These are phyloP conservation scores for Ogataea methanolica DNA, from an alignment of 805 yeast genomes.

Conservation along the genomic window DNA sequence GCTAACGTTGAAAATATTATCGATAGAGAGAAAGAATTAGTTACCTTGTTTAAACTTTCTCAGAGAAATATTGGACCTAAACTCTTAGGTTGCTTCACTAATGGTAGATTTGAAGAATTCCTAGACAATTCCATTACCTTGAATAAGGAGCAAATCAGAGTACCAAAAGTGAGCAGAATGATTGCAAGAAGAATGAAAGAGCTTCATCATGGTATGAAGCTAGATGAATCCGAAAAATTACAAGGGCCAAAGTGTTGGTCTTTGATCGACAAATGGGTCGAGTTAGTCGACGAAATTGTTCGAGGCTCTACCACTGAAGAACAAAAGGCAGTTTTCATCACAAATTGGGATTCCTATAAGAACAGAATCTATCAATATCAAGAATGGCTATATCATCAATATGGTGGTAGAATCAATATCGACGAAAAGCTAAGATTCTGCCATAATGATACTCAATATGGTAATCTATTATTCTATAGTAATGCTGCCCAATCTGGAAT, in stretches of 20 bases:
- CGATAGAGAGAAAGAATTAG: constrained; percentile 78
- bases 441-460: constrained; percentile 96
- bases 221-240: constrained; percentile 51
- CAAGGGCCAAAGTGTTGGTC: constrained; percentile 68
- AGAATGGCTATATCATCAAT: constrained; percentile 54
- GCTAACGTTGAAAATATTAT: constrained; percentile 80
- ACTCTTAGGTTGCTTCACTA: constrained; percentile 80
- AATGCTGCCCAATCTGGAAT: constrained; percentile 24
- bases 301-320: constrained; percentile 33
- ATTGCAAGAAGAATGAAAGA: constrained; percentile 97
- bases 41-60: constrained; percentile 67
- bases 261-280: constrained; percentile 68
- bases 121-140: constrained; percentile 78
- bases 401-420: constrained; percentile 37
- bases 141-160: constrained; percentile 66
- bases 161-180: constrained; percentile 70
- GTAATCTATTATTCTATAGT: constrained; percentile 66
- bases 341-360: constrained; percentile 48
- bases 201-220: constrained; percentile 72
- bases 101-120: constrained; percentile 94
- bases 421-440: constrained; percentile 66
- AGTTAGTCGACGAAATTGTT: constrained; percentile 40
- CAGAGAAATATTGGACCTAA: constrained; percentile 81
- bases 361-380: constrained; percentile 47
- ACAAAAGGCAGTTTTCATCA: constrained; percentile 36